Conservation (phyloP, 306 rosid species). For the Medicago lupulina region DNA sequence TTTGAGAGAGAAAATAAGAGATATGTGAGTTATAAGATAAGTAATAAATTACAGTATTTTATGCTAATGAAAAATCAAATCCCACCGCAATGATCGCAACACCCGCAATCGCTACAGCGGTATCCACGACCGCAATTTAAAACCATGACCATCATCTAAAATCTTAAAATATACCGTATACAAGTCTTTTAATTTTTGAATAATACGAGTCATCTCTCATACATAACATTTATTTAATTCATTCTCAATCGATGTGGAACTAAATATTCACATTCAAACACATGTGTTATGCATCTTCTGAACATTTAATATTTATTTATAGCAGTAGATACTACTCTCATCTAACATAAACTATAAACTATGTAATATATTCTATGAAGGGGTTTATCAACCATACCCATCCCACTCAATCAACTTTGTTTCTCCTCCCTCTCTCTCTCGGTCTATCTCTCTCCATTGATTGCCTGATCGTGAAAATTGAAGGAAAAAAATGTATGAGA, state of each 20-base stretch:
- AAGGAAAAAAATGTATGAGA: too few relatives aligned
- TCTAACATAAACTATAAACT: neutral
- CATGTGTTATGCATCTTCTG: neutral
- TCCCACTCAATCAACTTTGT: slow-evolving; percentile 6
- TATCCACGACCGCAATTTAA: neutral
- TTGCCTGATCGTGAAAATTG: too few relatives aligned
- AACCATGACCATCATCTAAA: neutral
- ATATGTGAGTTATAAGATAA: neutral
- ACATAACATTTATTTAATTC: neutral
- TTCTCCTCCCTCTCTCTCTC: neutral
- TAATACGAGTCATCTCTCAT: neutral
- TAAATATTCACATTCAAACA: neutral
- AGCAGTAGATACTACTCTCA: neutral
- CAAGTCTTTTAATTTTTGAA: too few relatives aligned
- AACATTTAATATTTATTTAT: neutral
- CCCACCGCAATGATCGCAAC: neutral
- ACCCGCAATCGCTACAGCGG: neutral
- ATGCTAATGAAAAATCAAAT: neutral
- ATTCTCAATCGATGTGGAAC: neutral
- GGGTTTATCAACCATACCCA: slow-evolving; percentile 29
- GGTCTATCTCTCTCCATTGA: neutral
- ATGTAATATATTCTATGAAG: neutral
- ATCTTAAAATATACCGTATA: too few relatives aligned
- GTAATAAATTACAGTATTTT: neutral
- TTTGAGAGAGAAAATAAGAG: neutral